phyloP scores from a whole-genome alignment of 1,284 basidiomycete species.

The Macrocybe sp. region DNA sequence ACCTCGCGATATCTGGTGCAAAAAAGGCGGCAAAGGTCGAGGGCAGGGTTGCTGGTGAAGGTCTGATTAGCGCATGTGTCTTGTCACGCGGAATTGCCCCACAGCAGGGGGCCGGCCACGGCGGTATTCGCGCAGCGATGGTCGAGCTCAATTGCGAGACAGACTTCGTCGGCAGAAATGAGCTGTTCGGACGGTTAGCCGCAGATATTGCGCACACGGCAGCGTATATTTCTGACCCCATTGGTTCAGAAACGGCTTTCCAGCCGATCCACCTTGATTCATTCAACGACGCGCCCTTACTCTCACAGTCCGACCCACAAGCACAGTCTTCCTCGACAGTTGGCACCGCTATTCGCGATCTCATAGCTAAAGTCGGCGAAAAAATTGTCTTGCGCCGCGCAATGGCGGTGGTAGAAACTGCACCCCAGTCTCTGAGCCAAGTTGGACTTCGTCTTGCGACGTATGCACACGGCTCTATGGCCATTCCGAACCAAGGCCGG shows the following conservation, averaged over 20 bases:
- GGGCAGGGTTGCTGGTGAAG: conserved; percentile 70
- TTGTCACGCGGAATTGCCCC: conserved; percentile 52
- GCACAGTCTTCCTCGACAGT: conserved; percentile 49
- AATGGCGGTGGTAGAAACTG: conserved; percentile 58
- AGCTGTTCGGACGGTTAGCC: conserved; percentile 77
- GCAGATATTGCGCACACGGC: conserved; percentile 84
- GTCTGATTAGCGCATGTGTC: conserved; percentile 73
- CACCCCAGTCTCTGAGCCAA: conserved; percentile 37
- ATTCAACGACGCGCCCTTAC: conserved; percentile 64
- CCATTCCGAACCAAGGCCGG: conserved; percentile 52
- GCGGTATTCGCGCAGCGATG: conserved; percentile 74
- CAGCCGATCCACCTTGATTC: conserved; percentile 42
- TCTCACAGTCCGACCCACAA: conserved; percentile 41
- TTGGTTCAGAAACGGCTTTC: conserved; percentile 34
- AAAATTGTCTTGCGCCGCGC: conserved; percentile 82
- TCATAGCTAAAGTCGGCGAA: conserved; percentile 86
- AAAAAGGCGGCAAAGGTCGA: conserved; percentile 84
- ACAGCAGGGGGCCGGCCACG: conserved; percentile 25
- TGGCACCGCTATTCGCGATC: conserved; percentile 70
- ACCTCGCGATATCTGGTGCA: conserved; percentile 67
- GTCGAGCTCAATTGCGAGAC: conserved; percentile 97
- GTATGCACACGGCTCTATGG: conserved; percentile 71
- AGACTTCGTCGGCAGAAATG: conserved; percentile 91
- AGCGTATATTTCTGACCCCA: conserved; percentile 68
- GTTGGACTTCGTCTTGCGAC: conserved; percentile 63